A percentile compares a stretch with the other conserved stretches of the same genome.
These are phyloP conservation scores for Leccinum fallax DNA, from an alignment of 1,284 basidiomycete species.

Conservation along the genomic window DNA sequence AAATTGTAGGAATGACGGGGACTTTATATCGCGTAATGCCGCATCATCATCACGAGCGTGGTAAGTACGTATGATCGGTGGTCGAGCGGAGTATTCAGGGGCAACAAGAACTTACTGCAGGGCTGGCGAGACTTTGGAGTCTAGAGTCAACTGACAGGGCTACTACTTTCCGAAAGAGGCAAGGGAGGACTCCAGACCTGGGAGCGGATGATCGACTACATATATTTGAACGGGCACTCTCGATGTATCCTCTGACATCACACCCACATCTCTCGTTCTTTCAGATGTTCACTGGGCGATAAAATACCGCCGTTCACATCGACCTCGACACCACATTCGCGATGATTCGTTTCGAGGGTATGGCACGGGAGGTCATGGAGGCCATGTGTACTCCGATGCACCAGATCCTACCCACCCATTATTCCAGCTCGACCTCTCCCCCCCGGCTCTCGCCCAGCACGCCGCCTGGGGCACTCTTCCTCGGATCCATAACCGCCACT, in stretches of 20 bases:
- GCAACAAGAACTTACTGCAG: not conserved
- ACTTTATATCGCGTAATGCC: not conserved
- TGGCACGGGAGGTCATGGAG: constrained; percentile 71
- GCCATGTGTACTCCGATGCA: constrained; percentile 84
- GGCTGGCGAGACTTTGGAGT: not conserved
- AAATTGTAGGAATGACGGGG: not conserved
- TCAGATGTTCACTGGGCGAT: constrained; percentile 10
- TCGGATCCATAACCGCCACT: constrained; percentile 57
- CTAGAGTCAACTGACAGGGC: not conserved
- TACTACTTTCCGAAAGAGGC: constrained; percentile 25
- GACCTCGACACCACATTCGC: constrained; percentile 4
- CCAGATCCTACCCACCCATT: constrained; percentile 54
- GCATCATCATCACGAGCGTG: not conserved
- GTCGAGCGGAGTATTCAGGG: not conserved
- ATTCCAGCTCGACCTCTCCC: constrained; percentile 23
- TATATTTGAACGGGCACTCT: constrained; percentile 26
- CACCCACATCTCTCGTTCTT: constrained; percentile 3
- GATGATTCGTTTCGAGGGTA: constrained; percentile 74
- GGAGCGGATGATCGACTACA: constrained; percentile 25
- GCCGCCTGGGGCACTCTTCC: constrained; percentile 46
- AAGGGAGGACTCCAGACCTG: constrained; percentile 21
- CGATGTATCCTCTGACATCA: constrained; percentile 21
- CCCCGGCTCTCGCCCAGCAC: constrained; percentile 18
- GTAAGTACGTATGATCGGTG: not conserved
- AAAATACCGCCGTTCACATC: constrained; percentile 5